phyloP scores from a whole-genome alignment of 805 yeast genomes.

The Yarrowia keelungensis region DNA sequence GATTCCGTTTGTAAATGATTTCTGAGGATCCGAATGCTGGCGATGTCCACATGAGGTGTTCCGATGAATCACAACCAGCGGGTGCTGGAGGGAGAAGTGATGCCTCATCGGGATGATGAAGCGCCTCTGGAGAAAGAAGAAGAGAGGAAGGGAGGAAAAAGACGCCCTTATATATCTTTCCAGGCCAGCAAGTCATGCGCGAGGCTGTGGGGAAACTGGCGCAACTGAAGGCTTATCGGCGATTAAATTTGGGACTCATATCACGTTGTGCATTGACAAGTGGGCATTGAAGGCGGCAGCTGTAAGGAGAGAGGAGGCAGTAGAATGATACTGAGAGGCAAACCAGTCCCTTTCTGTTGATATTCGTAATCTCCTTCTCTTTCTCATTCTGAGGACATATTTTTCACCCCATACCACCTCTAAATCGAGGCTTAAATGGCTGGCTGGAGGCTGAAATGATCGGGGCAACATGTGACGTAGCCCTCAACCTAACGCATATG shows the following conservation, averaged over 20 bases:
- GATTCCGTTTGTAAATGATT: constrained; percentile 1
- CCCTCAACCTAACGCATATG: neutral
- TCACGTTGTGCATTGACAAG: constrained; percentile 15
- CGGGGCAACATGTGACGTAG: constrained; percentile 19
- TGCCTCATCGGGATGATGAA: neutral
- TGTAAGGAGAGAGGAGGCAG: no score
- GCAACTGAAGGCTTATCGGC: constrained; percentile 25
- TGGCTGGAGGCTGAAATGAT: neutral
- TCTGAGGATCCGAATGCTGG: neutral
- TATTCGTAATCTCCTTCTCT: no score
- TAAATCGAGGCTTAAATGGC: neutral
- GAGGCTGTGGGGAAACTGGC: constrained; percentile 19
- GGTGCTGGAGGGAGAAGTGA: constrained; percentile 12
- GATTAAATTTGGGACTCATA: constrained; percentile 3
- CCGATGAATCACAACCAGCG: constrained; percentile 29
- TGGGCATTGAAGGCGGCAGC: constrained; percentile 6
- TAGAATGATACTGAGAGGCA: no score
- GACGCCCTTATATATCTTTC: constrained; percentile 7
- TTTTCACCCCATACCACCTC: no score
- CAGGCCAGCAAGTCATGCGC: constrained; percentile 10
- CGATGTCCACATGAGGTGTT: constrained; percentile 2
- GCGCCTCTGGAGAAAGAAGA: constrained; percentile 20
- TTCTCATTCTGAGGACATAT: no score
- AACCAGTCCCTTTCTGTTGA: no score
- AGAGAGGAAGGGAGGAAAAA: neutral